Evolutionary conservation across 1,284 basidiomycete genomes (phyloP), one percentile per base, ranked within the genome.

Genomic region (Coriolopsis trogii): DNA sequence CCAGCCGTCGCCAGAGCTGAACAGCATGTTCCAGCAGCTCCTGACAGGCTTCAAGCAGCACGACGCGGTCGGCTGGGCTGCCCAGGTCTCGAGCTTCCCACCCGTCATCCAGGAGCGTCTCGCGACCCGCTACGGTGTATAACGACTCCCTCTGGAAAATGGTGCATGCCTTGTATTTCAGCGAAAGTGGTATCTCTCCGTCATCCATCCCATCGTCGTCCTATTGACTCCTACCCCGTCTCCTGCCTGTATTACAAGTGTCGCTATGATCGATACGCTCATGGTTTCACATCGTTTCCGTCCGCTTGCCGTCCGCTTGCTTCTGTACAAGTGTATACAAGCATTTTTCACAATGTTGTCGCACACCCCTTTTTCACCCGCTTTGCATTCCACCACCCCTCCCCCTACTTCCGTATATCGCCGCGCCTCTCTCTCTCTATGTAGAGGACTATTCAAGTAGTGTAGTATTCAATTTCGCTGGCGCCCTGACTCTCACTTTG

Each of bases 21-120:
- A 95, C 69, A 78, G 77, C 53, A 95, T 95, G 91, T 98, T 98
- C 82, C 83, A 87, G 66, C 78, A 85, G 67, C 80, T 96, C 53
- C 72, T 96, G 51, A 81, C 78, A 45, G 91, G 90, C 18, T 93
- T 96, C 78, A 91, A 92, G 74, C 81, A 87, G 59, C 90, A 93
- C 70, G 87, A 91, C 58, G 83, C 86, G 43, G 75, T 80, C 38
- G 85, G 86, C 24, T 94, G 91, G 91, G 77, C 81, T 23, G 81
- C 81, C 3, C 90, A 93, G 66, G 82, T 92, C 44, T 69, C 84
- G 13, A 77, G 80, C 10, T 91, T 93, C 74, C 92, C 92, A 26
- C 83, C 83, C 40, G 80, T 78, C 7, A 92, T 94, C 54, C 88
- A 89, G 70, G 85, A 90, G 63, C 83, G 89, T 46, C 75, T 94